Evolutionary conservation across 1,284 basidiomycete genomes (phyloP), one percentile per base, ranked within the genome.

Genomic region (Apiotrichum mycotoxinovorans): DNA sequence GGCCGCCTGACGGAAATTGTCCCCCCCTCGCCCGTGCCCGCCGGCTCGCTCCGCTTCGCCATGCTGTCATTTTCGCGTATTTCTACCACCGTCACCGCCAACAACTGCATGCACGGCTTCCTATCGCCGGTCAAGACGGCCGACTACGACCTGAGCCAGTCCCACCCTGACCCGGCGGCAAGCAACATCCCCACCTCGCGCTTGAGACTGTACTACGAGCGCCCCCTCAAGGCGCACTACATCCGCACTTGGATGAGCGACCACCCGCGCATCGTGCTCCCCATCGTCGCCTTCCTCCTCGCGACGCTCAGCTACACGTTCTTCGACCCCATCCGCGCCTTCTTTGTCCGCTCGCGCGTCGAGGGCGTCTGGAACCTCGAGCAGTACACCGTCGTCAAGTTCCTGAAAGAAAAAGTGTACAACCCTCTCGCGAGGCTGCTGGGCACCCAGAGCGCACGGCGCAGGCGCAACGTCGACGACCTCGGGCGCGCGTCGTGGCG

Each of bases 291-390:
- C 44, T 95, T 97, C 76, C 79, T 98, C 2, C 72, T 98, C 27
- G 95, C 94, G 17, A 87, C 87, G 1, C 70, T 98, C 48, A 91
- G 89, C 27, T 96, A 95, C 73, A 88, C 88, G 87, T 83, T 96
- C 62, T 96, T 96, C 69, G 92, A 97, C 70, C 93, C 93, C 1
- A 84, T 98, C 34, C 86, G 95, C 44, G 83, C 85, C 4, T 82
- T 93, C 61, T 91, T 88, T 79, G 84, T 98, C 0, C 83, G 91
- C 78, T 85, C 84, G 23, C 89, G 92, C 67, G 80, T 97, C 66
- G 80, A 88, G 54, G 83, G 89, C 49, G 89, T 89, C 79, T 93
- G 96, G 69, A 85, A 93, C 69, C 82, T 78, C 2, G 75, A 79
- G 25, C 66, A 73, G 25, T 78, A 76, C 57, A 66, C 71, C 4